Evolutionary conservation across 495 filamentous ascomycete genomes (phyloP).

Genomic region (Talaromyces trachyspermus): DNA sequence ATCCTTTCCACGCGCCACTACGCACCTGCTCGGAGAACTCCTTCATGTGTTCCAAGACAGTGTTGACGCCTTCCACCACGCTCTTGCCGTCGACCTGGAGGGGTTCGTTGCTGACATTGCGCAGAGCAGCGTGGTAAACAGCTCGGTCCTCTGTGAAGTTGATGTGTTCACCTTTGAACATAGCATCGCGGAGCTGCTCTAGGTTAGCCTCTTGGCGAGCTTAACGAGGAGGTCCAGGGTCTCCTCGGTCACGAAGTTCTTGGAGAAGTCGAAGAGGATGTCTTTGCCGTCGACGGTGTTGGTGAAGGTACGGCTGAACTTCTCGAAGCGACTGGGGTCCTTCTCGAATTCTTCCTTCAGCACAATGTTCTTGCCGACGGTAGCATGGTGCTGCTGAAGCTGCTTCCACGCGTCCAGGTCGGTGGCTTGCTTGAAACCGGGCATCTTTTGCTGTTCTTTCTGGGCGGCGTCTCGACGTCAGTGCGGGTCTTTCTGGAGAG

Average conservation of each 20-base stretch:
- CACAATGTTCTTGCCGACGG: conserved; percentile 77
- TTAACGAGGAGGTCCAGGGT: conserved; percentile 79
- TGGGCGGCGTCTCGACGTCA: conserved; percentile 21
- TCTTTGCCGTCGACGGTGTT: conserved; percentile 72
- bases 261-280: conserved; percentile 96
- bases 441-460: conserved; percentile 30
- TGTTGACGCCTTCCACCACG: conserved; percentile 90
- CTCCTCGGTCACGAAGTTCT: conserved; percentile 94
- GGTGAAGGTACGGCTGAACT: conserved; percentile 77
- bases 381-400: conserved; percentile 81
- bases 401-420: conserved; percentile 77
- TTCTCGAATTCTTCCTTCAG: conserved; percentile 87
- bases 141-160: conserved; percentile 97
- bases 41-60: conserved; percentile 92
- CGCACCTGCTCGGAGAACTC: conserved; percentile 91
- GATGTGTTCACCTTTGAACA: conserved; percentile 97
- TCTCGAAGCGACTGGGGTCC: conserved; percentile 82
- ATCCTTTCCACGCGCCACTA: conserved; percentile 96
- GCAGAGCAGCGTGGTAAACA: conserved; percentile 89
- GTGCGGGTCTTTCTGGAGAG: conserved; percentile 29
- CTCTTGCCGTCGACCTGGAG: conserved; percentile 94
- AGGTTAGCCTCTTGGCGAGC: conserved; percentile 86
- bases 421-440: conserved; percentile 65
- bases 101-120: conserved; percentile 74
- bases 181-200: conserved; percentile 88